phyloP scores from a whole-genome alignment of 2,329 filamentous ascomycete species.

The Penicillium palitans region DNA sequence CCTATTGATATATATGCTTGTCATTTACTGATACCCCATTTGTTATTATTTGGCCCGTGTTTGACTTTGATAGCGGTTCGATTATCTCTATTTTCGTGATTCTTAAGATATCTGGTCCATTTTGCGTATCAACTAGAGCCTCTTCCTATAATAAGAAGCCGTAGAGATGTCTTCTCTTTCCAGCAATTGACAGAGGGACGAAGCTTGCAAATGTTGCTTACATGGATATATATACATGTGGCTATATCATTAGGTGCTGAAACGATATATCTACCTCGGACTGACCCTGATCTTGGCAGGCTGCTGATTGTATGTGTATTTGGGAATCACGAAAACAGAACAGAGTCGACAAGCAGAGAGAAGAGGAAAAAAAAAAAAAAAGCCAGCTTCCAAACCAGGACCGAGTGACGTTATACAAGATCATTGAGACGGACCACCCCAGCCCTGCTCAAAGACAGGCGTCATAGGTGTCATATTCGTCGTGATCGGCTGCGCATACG shows the following conservation, averaged over 20 bases:
- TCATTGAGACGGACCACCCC: constrained; percentile 20
- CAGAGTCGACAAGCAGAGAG: background rate
- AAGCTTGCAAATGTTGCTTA: background rate
- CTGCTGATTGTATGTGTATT: background rate
- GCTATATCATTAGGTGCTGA: background rate
- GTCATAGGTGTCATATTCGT: constrained; percentile 44
- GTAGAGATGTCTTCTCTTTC: background rate
- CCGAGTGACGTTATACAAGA: background rate
- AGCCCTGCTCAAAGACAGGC: constrained; percentile 33
- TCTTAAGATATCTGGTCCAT: background rate
- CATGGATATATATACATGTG: background rate
- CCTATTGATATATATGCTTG: background rate
- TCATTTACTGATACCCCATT: constrained; percentile 4
- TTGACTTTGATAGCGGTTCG: background rate
- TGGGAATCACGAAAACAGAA: background rate
- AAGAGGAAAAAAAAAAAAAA: background rate
- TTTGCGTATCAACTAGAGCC: background rate
- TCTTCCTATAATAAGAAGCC: background rate
- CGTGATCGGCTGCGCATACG: constrained; percentile 46
- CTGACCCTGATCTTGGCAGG: background rate
- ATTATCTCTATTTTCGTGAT: background rate
- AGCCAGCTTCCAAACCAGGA: background rate
- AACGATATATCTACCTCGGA: background rate
- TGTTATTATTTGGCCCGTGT: background rate
- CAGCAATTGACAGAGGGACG: background rate